Percentiles rank a stretch among this genome's conserved stretches.
These are phyloP conservation scores for Backusella psychrophila DNA, from an alignment of 192 early-diverging fungal genomes.

Conservation along the genomic window DNA sequence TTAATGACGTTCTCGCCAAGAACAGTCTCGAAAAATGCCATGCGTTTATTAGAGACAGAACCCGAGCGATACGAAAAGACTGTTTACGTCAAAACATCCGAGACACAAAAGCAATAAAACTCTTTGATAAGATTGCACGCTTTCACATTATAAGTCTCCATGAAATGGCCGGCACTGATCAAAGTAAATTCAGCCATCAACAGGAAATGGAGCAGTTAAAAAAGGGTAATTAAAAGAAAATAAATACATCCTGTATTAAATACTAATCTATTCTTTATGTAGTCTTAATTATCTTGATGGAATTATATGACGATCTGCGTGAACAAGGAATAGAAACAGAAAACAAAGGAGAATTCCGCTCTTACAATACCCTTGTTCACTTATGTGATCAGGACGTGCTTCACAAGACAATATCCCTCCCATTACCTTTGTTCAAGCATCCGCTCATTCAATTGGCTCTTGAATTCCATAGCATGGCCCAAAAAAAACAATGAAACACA, in stretches of 20 bases:
- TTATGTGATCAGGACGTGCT: slow-evolving; percentile 71
- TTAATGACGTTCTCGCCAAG: slow-evolving; percentile 52
- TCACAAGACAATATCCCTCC: slow-evolving; percentile 60
- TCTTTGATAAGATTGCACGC: slow-evolving; percentile 82
- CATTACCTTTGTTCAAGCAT: slow-evolving; percentile 50
- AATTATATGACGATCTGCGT: slow-evolving; percentile 84
- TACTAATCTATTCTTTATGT: not conserved
- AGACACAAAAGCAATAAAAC: slow-evolving; percentile 60
- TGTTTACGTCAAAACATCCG: slow-evolving; percentile 84
- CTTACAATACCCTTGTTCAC: slow-evolving; percentile 80
- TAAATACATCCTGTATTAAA: not conserved
- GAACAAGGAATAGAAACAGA: slow-evolving; percentile 48
- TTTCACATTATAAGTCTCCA: slow-evolving; percentile 83
- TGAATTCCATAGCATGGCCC: slow-evolving; percentile 58
- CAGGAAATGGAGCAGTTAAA: slow-evolving; percentile 88
- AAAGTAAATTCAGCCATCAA: slow-evolving; percentile 58
- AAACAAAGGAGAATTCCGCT: slow-evolving; percentile 90
- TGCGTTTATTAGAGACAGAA: slow-evolving; percentile 83
- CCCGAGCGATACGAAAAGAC: slow-evolving; percentile 81
- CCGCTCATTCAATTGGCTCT: slow-evolving; percentile 71
- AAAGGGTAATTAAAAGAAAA: slow-evolving; percentile 58
- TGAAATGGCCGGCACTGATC: slow-evolving; percentile 62
- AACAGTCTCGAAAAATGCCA: slow-evolving; percentile 64
- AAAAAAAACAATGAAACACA: slow-evolving; percentile 48
- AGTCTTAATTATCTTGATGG: slow-evolving; percentile 78